phyloP scores from a whole-genome alignment of 2,329 filamentous ascomycete genomes.

The Elsinoe perseae region DNA sequence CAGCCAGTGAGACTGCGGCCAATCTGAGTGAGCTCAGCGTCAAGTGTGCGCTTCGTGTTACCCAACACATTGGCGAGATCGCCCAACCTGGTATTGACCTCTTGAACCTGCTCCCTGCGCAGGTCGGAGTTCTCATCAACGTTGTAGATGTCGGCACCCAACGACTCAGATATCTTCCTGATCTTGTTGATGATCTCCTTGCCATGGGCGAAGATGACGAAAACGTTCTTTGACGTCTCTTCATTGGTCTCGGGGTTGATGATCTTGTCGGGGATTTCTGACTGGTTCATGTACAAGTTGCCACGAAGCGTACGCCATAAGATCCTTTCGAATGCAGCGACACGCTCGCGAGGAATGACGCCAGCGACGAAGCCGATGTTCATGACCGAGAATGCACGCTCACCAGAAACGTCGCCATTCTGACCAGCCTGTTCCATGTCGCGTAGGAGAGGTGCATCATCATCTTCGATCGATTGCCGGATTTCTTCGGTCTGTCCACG shows the following conservation, averaged over 20 bases:
- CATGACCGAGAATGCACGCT: slow-evolving; percentile 90
- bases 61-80: slow-evolving; percentile 87
- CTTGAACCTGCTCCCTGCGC: slow-evolving; percentile 89
- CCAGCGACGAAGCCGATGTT: slow-evolving; percentile 98
- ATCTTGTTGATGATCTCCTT: slow-evolving; percentile 99
- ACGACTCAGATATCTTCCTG: slow-evolving; percentile 94
- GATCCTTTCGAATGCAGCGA: slow-evolving; percentile 93
- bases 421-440: slow-evolving; percentile 80
- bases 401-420: slow-evolving; percentile 57
- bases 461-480: slow-evolving; percentile 77
- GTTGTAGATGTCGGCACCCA: slow-evolving; percentile 90
- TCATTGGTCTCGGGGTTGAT: slow-evolving; percentile 90
- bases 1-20: slow-evolving; percentile 86
- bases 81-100: slow-evolving; percentile 87
- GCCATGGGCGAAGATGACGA: slow-evolving; percentile 97
- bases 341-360: slow-evolving; percentile 86
- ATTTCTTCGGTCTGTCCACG: slow-evolving; percentile 97
- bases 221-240: slow-evolving; percentile 91
- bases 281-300: slow-evolving; percentile 99
- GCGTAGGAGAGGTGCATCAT: slow-evolving; percentile 85
- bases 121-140: slow-evolving; percentile 97
- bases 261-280: slow-evolving; percentile 89
- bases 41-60: slow-evolving; percentile 90
- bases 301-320: slow-evolving; percentile 94
- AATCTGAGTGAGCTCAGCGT: slow-evolving; percentile 89